phyloP scores from a whole-genome alignment of 345 rosid species.

The Hibiscus trionum region DNA sequence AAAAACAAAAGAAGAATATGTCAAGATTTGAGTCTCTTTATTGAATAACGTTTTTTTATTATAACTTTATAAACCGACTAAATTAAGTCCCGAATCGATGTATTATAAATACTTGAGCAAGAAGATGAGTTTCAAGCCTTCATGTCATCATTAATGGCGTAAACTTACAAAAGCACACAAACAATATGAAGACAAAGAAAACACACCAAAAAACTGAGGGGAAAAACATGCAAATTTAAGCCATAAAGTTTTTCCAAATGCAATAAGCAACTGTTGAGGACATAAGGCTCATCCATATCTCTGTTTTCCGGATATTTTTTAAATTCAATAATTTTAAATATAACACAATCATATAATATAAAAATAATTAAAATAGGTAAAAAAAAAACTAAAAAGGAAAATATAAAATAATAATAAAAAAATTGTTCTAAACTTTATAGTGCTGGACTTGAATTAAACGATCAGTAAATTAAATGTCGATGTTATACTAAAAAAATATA shows the following conservation, averaged over 20 bases:
- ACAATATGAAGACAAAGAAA: constrained; percentile 8
- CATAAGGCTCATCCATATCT: not conserved
- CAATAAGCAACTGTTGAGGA: constrained; percentile 19
- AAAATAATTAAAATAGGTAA: too few relatives aligned
- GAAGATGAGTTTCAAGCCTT: not conserved
- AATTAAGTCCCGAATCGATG: too few relatives aligned
- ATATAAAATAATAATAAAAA: too few relatives aligned
- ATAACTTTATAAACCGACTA: too few relatives aligned
- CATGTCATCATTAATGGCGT: not conserved
- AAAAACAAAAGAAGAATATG: too few relatives aligned
- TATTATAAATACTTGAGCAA: not conserved
- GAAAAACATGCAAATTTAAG: constrained; percentile 4
- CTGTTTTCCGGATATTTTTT: not conserved
- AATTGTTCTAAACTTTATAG: too few relatives aligned
- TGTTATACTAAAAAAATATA: too few relatives aligned
- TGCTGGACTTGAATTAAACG: too few relatives aligned
- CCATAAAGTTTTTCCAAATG: constrained; percentile 19
- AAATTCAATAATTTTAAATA: not conserved
- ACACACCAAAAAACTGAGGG: not conserved
- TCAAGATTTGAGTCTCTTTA: too few relatives aligned
- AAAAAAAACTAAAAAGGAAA: too few relatives aligned
- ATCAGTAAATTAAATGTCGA: too few relatives aligned
- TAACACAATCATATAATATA: not conserved
- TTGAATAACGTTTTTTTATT: too few relatives aligned
- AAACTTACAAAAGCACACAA: constrained; percentile 12